Conservation (phyloP, 2,329 filamentous ascomycete species). For the Emergomyces pasteurianus region DNA sequence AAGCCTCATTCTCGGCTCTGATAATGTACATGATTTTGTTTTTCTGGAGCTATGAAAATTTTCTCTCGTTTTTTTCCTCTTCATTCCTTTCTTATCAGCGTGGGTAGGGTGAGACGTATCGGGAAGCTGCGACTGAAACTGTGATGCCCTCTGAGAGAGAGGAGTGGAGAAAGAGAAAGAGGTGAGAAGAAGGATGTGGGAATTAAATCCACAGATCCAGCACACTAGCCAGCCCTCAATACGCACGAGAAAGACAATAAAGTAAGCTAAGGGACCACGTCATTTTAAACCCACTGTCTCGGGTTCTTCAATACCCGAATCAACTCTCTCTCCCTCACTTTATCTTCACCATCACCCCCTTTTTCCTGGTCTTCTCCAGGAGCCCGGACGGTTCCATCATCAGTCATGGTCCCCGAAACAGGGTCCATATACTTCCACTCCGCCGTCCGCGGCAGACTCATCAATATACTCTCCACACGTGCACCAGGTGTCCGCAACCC, state of each 20-base stretch:
- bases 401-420: constrained; percentile 33
- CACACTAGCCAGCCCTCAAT: not conserved
- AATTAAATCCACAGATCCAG: not conserved
- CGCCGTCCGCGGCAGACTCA: constrained; percentile 89
- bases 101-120: not conserved
- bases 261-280: not conserved
- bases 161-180: not conserved
- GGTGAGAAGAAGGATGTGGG: not conserved
- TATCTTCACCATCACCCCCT: constrained; percentile 36
- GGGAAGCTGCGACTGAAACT: not conserved
- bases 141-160: not conserved
- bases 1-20: not conserved
- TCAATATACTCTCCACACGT: constrained; percentile 89
- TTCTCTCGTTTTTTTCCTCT: not conserved
- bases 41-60: not conserved
- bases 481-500: constrained; percentile 86
- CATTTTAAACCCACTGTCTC: constrained; percentile 45
- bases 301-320: constrained; percentile 57
- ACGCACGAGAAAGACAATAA: not conserved
- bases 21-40: not conserved
- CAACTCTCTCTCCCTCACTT: constrained; percentile 56
- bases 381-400: constrained; percentile 9
- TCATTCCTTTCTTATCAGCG: not conserved
- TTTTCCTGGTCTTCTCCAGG: constrained; percentile 43
- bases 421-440: constrained; percentile 91